Conservation (phyloP, 495 filamentous ascomycete species). For the Glarea lozoyensis region DNA sequence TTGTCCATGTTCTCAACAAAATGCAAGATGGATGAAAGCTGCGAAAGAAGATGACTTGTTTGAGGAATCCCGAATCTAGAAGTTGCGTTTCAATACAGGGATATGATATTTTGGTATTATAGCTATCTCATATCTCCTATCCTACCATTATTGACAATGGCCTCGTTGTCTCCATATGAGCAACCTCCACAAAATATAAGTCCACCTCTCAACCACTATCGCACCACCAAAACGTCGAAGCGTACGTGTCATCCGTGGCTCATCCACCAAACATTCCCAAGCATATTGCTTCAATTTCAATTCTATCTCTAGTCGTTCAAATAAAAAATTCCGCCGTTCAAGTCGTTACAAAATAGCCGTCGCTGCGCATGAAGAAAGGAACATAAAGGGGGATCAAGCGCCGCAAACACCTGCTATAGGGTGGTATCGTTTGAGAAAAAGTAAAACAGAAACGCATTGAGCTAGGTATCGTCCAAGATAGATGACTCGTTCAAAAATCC, state of each 20-base stretch:
- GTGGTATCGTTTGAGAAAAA: constrained; percentile 3
- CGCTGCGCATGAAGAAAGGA: not conserved
- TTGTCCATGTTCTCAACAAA: too few species aligned
- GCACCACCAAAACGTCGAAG: too few species aligned
- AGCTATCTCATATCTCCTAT: not conserved
- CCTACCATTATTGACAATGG: not conserved
- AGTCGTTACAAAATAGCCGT: not conserved
- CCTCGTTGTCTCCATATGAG: not conserved
- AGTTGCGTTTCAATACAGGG: too few species aligned
- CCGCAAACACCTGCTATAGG: constrained; percentile 2
- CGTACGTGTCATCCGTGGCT: too few species aligned
- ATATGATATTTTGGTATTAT: not conserved
- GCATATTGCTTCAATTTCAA: too few species aligned
- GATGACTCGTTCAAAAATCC: not conserved
- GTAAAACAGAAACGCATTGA: not conserved
- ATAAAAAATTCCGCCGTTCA: constrained; percentile 1
- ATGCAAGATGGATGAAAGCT: too few species aligned
- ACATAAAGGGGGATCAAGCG: constrained; percentile 2
- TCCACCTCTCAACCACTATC: not conserved
- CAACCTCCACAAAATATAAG: not conserved
- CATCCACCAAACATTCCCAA: too few species aligned
- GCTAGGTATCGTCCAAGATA: not conserved
- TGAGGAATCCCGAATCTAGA: too few species aligned
- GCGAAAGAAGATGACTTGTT: too few species aligned
- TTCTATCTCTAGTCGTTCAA: too few species aligned